Evolutionary conservation across 306 rosid species (phyloP).

Genomic region (Elaeagnus macrophylla): DNA sequence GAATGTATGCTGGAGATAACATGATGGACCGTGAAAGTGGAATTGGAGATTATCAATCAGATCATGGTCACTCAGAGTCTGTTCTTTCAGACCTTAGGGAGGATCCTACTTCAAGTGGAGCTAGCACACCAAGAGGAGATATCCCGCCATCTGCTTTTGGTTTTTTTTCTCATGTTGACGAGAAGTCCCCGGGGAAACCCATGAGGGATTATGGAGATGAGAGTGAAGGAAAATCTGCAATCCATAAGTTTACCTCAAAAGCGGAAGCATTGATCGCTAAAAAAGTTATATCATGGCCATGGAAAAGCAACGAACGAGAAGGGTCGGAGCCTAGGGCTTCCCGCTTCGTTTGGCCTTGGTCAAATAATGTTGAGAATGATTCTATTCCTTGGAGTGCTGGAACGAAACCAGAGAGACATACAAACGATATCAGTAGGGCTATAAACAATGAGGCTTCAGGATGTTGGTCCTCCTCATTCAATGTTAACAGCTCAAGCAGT

Average conservation of each 20-base stretch:
- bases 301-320: conserved; percentile 71
- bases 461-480: conserved; percentile 68
- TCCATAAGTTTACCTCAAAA: conserved; percentile 56
- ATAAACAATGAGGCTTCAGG: conserved; percentile 59
- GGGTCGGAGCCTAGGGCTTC: conserved; percentile 41
- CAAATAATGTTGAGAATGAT: conserved; percentile 59
- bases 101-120: conserved; percentile 90
- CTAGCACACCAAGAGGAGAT: conserved; percentile 89
- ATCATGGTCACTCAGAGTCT: conserved; percentile 43
- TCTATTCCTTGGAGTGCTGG: conserved; percentile 31
- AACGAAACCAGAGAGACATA: conserved; percentile 44
- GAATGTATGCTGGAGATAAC: conserved; percentile 57
- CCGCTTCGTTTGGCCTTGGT: conserved; percentile 48
- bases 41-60: conserved; percentile 58
- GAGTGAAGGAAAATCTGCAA: conserved; percentile 51
- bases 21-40: conserved; percentile 58
- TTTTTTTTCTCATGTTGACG: conserved; percentile 43
- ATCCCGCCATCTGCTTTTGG: conserved; percentile 47
- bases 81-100: conserved; percentile 55
- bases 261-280: conserved; percentile 88
- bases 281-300: conserved; percentile 83
- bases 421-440: conserved; percentile 43
- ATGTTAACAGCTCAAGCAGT: conserved; percentile 91
- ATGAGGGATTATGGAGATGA: conserved; percentile 58
- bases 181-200: conserved; percentile 47